Conservation (phyloP, 1,284 basidiomycete genomes). For the Meira nashicola region DNA sequence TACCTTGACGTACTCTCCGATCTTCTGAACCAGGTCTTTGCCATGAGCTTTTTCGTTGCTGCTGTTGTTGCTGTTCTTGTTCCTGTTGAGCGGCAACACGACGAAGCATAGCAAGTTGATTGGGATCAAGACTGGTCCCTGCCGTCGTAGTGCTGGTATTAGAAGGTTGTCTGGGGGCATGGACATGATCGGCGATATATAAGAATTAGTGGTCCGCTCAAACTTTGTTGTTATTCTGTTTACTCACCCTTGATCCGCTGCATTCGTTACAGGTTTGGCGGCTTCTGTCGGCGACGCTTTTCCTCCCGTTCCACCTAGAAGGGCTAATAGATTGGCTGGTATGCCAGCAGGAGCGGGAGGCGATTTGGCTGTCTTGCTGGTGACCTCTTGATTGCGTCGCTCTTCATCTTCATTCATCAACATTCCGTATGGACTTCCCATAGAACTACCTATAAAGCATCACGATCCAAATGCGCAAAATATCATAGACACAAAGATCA, state of each 20-base stretch:
- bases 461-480: neutral
- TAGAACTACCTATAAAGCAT: neutral
- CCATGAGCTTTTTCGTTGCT: neutral
- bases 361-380: neutral
- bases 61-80: neutral
- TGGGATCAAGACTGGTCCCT: slow-evolving; percentile 7
- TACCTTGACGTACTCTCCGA: neutral
- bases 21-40: neutral
- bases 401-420: neutral
- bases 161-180: no score
- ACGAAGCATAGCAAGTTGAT: slow-evolving; percentile 12
- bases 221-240: neutral
- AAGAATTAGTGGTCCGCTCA: neutral
- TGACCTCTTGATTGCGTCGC: neutral
- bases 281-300: neutral
- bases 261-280: neutral
- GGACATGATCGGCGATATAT: neutral
- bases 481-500: neutral
- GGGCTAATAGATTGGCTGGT: slow-evolving; percentile 20
- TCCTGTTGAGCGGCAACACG: slow-evolving; percentile 7
- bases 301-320: slow-evolving; percentile 14
- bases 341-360: slow-evolving; percentile 7
- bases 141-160: neutral
- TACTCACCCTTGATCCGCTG: slow-evolving; percentile 1
- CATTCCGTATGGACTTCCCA: slow-evolving; percentile 5